Base-by-base conservation (phyloP, 208 protist genomes). In the Acanthamoeba polyphaga region DNA sequence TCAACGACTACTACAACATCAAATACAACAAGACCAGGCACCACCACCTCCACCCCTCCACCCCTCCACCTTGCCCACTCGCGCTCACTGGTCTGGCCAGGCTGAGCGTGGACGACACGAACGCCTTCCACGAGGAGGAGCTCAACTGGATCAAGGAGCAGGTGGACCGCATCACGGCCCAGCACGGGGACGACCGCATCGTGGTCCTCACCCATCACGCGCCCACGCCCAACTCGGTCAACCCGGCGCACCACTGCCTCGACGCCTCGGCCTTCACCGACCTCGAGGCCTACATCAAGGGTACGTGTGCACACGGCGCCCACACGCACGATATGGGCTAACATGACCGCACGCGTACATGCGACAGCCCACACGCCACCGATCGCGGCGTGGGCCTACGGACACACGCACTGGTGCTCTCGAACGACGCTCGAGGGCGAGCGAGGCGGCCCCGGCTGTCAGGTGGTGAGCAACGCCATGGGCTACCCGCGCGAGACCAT, bases 121-220 rank as follows among this genome's bases (percentile, higher is more conserved):
- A 91, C 55, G 60, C 51, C 29, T 72, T 91, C 17, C 84, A 91
- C 55, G 84, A 64, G 84, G 84, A 66, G n/a, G 84, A 91, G 10
- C 13, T 72, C 53, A 24, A 15, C 8, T 91, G 84, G 84, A 32
- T 91, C 58, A 43, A 91, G 43, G 55, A 91, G 29, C 43, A 85
- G 46, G 76, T 85, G 76, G 76, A 51, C 10, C 34, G 27, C 15
- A 51, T 85, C 76, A 24, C 76, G 19, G 49, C 46, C 17, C n/a
- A 72, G n/a, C 82, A 49, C 7, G 24, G 29, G 55, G 24, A 70
- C 13, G 84, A 91, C 24, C 58, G 34, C 0, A 32, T 91, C 3
- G 58, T 91, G 24, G 49, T 91, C 34, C 84, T 91, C 84, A 91
- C 84, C 24, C 84, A 91, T n/a, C 84, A 91, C 84, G 84, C 84